phyloP scores from a whole-genome alignment of 805 yeast species.

The Candida succiphila region DNA sequence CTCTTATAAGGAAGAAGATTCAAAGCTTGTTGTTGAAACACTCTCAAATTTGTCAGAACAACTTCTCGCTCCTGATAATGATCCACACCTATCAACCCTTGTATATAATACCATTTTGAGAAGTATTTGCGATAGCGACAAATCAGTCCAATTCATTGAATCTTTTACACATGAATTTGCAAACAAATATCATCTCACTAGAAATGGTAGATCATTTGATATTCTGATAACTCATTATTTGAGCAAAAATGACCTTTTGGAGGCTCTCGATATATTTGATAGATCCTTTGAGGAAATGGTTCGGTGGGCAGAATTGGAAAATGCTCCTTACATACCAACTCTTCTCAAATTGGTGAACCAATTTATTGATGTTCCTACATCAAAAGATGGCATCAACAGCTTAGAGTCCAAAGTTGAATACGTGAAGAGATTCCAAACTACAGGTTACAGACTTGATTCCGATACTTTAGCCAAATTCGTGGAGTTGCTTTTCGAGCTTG shows the following conservation, averaged over 20 bases:
- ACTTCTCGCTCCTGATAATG: no score
- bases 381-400: not conserved
- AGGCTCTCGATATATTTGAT: constrained; percentile 25
- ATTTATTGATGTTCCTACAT: constrained; percentile 8
- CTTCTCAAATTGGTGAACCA: constrained; percentile 16
- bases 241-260: constrained; percentile 19
- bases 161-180: constrained; percentile 20
- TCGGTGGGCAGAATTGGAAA: constrained; percentile 30
- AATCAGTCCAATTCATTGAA: constrained; percentile 15
- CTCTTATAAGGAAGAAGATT: no score
- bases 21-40: no score
- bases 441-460: constrained; percentile 26
- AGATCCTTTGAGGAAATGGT: constrained; percentile 27
- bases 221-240: constrained; percentile 25
- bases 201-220: constrained; percentile 27
- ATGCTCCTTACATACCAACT: constrained; percentile 16
- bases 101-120: constrained; percentile 17
- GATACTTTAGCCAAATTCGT: constrained; percentile 29
- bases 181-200: constrained; percentile 18
- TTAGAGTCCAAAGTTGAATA: constrained; percentile 14
- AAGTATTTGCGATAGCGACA: constrained; percentile 17
- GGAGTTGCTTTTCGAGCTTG: constrained; percentile 22
- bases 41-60: no score
- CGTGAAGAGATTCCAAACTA: constrained; percentile 32
- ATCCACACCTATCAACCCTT: no score